These are phyloP conservation scores for Panicum miliaceum DNA, from an alignment of 176 grass and related monocot species.

Conservation along the genomic window DNA sequence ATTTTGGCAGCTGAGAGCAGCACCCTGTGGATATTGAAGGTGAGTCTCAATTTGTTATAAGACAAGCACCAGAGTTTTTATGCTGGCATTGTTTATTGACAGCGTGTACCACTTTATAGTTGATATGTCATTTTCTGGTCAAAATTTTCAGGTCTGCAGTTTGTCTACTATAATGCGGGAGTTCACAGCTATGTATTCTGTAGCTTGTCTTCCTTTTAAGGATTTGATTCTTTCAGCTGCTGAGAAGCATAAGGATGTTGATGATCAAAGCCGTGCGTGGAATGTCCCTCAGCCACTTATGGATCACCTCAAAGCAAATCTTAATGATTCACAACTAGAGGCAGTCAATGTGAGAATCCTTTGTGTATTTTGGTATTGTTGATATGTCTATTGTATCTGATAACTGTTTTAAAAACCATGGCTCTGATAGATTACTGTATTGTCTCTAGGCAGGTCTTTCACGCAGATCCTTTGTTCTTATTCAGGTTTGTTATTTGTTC, in stretches of 20 bases:
- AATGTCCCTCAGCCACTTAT: slow-evolving; percentile 85
- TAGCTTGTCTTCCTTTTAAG: slow-evolving; percentile 86
- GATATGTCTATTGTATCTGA: background rate
- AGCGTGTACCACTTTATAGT: background rate
- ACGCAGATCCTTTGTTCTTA: slow-evolving; percentile 93
- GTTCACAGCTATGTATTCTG: slow-evolving; percentile 77
- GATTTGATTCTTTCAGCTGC: slow-evolving; percentile 86
- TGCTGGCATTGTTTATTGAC: slow-evolving; percentile 13
- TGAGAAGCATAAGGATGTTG: slow-evolving; percentile 54
- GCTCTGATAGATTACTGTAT: slow-evolving; percentile 38
- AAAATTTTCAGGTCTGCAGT: slow-evolving; percentile 79
- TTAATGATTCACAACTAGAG: slow-evolving; percentile 89
- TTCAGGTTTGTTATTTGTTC: slow-evolving; percentile 69
- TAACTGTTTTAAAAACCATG: background rate
- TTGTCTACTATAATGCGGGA: slow-evolving; percentile 95
- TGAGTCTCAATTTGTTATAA: slow-evolving; percentile 34
- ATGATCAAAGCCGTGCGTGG: slow-evolving; percentile 73
- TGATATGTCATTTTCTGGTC: slow-evolving; percentile 41
- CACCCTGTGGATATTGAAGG: slow-evolving; percentile 81
- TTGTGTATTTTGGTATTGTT: slow-evolving; percentile 26
- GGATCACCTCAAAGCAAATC: slow-evolving; percentile 82
- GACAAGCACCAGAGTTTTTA: slow-evolving; percentile 4
- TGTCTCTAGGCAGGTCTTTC: slow-evolving; percentile 90
- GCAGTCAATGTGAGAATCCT: slow-evolving; percentile 79
- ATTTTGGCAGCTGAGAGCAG: slow-evolving; percentile 48